Conservation (phyloP, 495 filamentous ascomycete species). For the Aspergillus carlsbadensis region DNA sequence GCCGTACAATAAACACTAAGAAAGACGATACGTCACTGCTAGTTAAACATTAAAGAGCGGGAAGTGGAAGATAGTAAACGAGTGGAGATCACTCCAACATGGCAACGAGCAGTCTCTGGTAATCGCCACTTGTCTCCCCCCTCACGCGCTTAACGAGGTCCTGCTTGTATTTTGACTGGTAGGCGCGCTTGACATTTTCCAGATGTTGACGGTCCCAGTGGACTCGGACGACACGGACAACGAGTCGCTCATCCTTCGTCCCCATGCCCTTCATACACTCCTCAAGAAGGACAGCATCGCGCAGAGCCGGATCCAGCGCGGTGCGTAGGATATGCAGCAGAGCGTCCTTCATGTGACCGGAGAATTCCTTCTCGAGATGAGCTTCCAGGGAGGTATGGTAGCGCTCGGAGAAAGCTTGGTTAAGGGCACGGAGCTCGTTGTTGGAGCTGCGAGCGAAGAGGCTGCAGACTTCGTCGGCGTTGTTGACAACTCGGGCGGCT, state of each 20-base stretch:
- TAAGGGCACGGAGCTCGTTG: constrained; percentile 78
- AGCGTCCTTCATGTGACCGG: constrained; percentile 87
- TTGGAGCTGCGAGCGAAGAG: constrained; percentile 73
- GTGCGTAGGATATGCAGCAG: constrained; percentile 74
- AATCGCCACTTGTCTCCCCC: constrained; percentile 86
- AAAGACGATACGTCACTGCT: neutral
- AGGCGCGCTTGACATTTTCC: constrained; percentile 71
- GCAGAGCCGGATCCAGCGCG: constrained; percentile 74
- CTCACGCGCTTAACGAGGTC: constrained; percentile 64
- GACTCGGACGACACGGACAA: constrained; percentile 66
- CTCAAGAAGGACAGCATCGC: constrained; percentile 78
- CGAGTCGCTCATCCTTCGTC: constrained; percentile 80
- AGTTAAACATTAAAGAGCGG: constrained; percentile 1
- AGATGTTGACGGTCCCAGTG: constrained; percentile 79
- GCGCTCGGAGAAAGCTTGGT: constrained; percentile 62
- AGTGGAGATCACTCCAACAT: constrained; percentile 31
- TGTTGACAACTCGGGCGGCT: constrained; percentile 66
- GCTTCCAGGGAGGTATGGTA: constrained; percentile 67
- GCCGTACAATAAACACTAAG: neutral
- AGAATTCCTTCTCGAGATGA: constrained; percentile 76
- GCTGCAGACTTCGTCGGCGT: constrained; percentile 71
- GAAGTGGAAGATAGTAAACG: neutral
- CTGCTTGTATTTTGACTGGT: constrained; percentile 59
- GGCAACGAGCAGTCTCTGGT: constrained; percentile 56
- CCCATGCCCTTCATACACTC: constrained; percentile 83